Evolutionary conservation across 306 rosid genomes (phyloP).

Genomic region (Arachis stenosperma): DNA sequence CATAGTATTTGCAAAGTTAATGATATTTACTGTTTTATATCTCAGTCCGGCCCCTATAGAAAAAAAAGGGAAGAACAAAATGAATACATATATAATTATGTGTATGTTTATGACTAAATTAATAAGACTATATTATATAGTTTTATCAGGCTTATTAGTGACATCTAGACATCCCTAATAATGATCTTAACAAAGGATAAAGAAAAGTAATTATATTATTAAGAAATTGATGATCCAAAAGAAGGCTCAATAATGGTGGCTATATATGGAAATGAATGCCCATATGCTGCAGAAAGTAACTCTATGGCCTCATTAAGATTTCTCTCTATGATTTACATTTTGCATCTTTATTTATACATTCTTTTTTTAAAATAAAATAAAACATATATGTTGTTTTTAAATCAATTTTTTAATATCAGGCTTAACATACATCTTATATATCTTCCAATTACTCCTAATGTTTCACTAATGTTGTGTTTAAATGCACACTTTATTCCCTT

Average conservation of each 20-base stretch:
- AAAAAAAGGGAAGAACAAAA: not conserved
- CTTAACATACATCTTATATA: not conserved
- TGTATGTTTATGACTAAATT: not conserved
- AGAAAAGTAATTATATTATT: constrained; percentile 2
- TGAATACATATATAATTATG: not conserved
- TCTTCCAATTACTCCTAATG: not conserved
- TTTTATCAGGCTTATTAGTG: constrained; percentile 13
- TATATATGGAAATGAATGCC: constrained; percentile 29
- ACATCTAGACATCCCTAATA: constrained; percentile 35
- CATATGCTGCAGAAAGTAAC: constrained; percentile 35
- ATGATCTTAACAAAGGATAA: constrained; percentile 35
- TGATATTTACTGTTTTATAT: not conserved
- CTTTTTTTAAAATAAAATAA: not conserved
- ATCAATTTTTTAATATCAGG: constrained; percentile 3
- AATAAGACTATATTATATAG: not conserved
- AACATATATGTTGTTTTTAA: not conserved
- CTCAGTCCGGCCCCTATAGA: no score
- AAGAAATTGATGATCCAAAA: constrained; percentile 30
- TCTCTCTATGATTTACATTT: constrained; percentile 2
- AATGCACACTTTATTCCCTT: not conserved
- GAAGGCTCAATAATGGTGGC: constrained; percentile 35
- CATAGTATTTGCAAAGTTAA: not conserved
- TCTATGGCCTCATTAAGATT: not conserved
- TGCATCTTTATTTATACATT: not conserved
- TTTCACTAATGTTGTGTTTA: not conserved